Evolutionary conservation across 1,139 yeast genomes (phyloP), one percentile per base, ranked within the genome.

Genomic region (Zygoascus sp.): DNA sequence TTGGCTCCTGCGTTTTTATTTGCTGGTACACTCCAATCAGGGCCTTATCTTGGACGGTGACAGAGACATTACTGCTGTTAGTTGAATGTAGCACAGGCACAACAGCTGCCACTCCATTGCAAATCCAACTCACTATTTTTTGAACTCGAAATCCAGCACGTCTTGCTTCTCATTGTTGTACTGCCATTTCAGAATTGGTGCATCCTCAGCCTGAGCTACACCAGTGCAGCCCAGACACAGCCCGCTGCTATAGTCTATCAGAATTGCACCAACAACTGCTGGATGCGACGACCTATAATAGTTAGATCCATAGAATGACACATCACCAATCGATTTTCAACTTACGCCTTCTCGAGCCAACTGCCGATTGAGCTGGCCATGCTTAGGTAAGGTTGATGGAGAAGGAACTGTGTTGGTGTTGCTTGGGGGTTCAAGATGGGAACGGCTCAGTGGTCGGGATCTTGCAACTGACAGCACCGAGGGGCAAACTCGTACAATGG

Each of bases 191-290:
- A 60, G 46, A 34, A 53, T 49, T 3, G 63, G 60, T 4, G 60
- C 61, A 44, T 61, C 64, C 2, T 50, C 53, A 41, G 59, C 54
- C 32, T 48, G 34, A n/a, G 64, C 65, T 7, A 50, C 53, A 2
- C 65, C 65, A 7, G 60, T 52, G 4, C 50, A 57, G 9, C 65
- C 64, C n/a, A 61, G 41, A 44, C 63, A 56, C 25, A 61, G 52
- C 2, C 65, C 64, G 1, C 53, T 53, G 13, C 32, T 34, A 17
- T 42, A 22, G 44, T 61, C 64, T 10, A 61, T 44, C 28, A 61
- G 46, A 13, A 59, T 50, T 5, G 54, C 59, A 1, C 65, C 65
- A 9, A 42, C 48, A 8, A 59, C 58, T n/a, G 47, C 56, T 19
- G 54, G 55, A 21, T 54, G 52, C n/a, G 49, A 27, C 35, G 15